These are phyloP conservation scores for Auxenochlorella pyrenoidosa DNA, from an alignment of 139 green algal genomes.

Conservation along the genomic window DNA sequence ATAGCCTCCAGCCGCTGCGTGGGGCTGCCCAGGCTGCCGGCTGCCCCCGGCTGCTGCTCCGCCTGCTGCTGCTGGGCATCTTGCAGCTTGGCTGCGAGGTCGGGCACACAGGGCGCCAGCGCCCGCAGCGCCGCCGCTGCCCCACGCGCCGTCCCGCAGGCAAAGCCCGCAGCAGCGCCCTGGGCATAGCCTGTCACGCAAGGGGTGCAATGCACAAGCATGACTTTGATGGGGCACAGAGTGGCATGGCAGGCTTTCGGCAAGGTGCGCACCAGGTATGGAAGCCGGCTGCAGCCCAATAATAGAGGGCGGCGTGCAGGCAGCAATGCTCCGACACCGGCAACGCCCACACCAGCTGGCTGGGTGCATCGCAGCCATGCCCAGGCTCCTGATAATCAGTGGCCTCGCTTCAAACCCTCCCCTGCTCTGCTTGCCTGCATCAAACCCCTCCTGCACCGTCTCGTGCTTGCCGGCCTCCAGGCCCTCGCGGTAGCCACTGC, in stretches of 20 bases:
- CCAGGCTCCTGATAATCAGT: neutral
- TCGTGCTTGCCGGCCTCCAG: constrained; percentile 50
- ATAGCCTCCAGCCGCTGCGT: neutral
- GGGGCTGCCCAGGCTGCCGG: no score
- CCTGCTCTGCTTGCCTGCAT: constrained; percentile 21
- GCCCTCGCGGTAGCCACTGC: constrained; percentile 41
- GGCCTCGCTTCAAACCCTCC: no score
- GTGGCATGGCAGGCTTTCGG: no score
- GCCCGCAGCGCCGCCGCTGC: constrained; percentile 22
- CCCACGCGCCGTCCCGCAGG: constrained; percentile 33
- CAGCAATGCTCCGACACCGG: no score
- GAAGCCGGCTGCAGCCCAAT: neutral
- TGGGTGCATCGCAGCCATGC: no score
- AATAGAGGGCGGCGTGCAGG: no score
- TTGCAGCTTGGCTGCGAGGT: neutral
- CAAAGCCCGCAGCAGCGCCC: constrained; percentile 30
- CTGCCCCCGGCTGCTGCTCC: neutral
- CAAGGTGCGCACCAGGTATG: neutral
- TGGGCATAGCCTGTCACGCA: constrained; percentile 34
- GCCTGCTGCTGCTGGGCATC: constrained; percentile 9
- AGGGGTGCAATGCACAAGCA: neutral
- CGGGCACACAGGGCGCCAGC: neutral
- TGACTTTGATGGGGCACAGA: neutral
- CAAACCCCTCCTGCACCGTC: constrained; percentile 47
- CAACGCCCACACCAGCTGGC: no score